Conservation (phyloP, 2,329 filamentous ascomycete genomes). For the Aureobasidium melanogenum region DNA sequence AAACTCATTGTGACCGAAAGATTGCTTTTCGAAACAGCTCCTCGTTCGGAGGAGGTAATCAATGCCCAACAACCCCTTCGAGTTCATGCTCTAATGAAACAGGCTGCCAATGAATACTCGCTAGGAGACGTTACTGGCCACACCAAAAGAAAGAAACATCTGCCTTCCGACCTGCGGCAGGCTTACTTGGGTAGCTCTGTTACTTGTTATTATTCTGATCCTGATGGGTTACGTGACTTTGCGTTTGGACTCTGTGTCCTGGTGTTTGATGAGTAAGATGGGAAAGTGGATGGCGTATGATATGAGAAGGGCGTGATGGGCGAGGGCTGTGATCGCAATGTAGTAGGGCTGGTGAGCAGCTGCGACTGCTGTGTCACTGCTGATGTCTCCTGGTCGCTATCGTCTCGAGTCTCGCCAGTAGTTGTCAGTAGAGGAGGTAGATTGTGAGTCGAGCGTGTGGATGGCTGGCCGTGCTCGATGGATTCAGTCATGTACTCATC, state of each 20-base stretch:
- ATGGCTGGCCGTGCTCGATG: conserved; percentile 5
- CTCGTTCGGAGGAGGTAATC: not conserved
- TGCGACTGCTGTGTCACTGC: not conserved
- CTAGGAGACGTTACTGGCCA: not conserved
- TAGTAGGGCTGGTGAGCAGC: not conserved
- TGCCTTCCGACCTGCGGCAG: not conserved
- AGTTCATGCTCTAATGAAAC: not conserved
- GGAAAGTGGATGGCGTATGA: not conserved
- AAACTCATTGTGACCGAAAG: not conserved
- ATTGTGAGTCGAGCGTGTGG: not conserved
- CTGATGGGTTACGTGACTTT: not conserved
- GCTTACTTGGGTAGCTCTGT: not conserved
- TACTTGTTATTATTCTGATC: not conserved
- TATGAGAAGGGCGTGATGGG: conserved; percentile 6
- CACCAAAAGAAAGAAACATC: not conserved
- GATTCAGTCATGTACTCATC: conserved; percentile 23
- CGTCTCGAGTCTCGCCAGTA: not conserved
- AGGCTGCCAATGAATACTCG: not conserved
- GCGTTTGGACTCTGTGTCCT: not conserved
- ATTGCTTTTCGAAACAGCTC: not conserved
- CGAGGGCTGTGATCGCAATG: not conserved
- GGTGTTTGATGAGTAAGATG: not conserved
- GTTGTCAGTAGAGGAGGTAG: not conserved
- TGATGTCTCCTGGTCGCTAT: not conserved
- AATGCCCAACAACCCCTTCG: not conserved